Evolutionary conservation across 495 filamentous ascomycete genomes (phyloP).

Genomic region (Bathelium albidoporum): DNA sequence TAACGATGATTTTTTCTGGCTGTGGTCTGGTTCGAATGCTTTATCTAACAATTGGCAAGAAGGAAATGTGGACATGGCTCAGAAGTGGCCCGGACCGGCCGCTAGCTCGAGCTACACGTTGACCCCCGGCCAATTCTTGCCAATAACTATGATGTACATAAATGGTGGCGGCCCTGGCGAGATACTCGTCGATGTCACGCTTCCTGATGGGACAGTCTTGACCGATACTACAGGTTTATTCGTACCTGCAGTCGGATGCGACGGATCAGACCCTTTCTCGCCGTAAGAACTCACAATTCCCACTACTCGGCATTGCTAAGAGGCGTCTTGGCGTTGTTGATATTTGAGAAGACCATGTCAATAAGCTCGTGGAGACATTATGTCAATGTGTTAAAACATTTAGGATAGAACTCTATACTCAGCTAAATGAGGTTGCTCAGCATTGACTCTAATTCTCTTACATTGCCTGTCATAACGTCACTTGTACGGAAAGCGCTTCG

Average conservation of each 20-base stretch:
- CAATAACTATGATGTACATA: neutral
- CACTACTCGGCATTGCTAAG: no score
- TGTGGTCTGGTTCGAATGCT: neutral
- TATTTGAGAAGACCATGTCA: no score
- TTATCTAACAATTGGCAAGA: neutral
- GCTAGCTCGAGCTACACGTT: neutral
- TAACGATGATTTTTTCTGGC: neutral
- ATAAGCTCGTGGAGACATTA: no score
- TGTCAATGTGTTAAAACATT: no score
- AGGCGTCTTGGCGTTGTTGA: no score
- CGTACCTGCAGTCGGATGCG: neutral
- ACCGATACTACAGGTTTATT: neutral
- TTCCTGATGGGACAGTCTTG: neutral
- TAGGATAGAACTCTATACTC: no score
- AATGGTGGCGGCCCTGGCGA: neutral
- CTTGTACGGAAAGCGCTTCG: no score
- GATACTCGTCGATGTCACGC: neutral
- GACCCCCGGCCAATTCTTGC: neutral
- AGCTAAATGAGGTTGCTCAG: no score
- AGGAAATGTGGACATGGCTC: neutral
- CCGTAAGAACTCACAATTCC: no score
- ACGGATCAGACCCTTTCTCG: neutral
- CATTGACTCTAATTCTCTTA: no score
- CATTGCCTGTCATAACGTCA: no score
- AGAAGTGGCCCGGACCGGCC: neutral